Evolutionary conservation across 805 yeast genomes (phyloP), one percentile per base, ranked within the genome.

Genomic region (Metschnikowia henanensis): DNA sequence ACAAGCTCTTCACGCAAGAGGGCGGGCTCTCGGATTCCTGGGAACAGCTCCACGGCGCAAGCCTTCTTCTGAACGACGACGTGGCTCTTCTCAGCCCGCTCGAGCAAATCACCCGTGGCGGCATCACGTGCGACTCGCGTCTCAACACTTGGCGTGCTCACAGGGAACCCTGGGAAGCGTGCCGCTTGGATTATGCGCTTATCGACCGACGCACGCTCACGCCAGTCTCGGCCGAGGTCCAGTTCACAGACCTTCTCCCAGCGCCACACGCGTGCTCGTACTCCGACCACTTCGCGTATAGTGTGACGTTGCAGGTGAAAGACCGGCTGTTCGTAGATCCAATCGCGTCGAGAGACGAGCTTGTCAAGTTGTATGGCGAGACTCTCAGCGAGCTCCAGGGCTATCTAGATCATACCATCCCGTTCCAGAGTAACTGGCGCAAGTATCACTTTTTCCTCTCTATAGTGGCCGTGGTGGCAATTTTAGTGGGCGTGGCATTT

Each of bases 201-300:
- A 79, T 86, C 38, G 95, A 87, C 59, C 64, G 79, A 0, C 51
- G 62, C 0, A 67, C 68, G 37, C 65, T 90, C 19, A 60, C 53
- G 2, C 84, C 89, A 0, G 46, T 76, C 1, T 72, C 70, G 15
- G 90, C 95, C 0, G 62, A 72, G 6, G 97, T 90, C 2, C 75
- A 73, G 22, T 91, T 94, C 58, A 82, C 89, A 1, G 96, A 87
- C 35, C 57, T 61, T 18, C 66, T 87, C 7, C 84, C 86, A 0
- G 73, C 68, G 1, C 71, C 87, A 1, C 52, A 44, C 12, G 45
- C 58, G 28, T 68, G 95, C 21, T 85, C 95, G 4, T 83, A 78
- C 49, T 88, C 97, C 0, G 99, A 94, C 59, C 99, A 94, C 68
- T 94, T 94, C 72, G 99, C 92, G 0, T 87, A 84, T 55, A 52